Conservation (phyloP, 1,284 basidiomycete species). For the Cryptococcus floricola region DNA sequence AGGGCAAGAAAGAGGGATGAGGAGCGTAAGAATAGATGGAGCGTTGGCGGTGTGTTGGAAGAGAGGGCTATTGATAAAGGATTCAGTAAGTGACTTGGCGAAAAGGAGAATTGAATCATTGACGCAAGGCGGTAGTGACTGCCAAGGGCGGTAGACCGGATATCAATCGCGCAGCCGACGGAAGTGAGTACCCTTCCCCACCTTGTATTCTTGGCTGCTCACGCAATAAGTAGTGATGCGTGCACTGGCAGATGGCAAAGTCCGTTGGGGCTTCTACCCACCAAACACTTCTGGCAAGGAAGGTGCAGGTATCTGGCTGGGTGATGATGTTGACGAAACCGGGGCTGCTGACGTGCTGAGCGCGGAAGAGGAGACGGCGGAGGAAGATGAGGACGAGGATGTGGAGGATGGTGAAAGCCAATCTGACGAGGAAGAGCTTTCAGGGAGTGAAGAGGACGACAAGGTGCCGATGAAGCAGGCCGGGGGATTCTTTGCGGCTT, state of each 20-base stretch:
- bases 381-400: conserved; percentile 23
- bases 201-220: background rate
- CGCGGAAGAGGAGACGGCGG: conserved; percentile 13
- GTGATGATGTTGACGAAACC: conserved; percentile 23
- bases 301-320: conserved; percentile 61
- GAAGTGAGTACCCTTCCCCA: conserved; percentile 56
- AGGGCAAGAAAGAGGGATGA: conserved; percentile 56
- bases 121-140: conserved; percentile 54
- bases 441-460: conserved; percentile 17
- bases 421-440: conserved; percentile 11
- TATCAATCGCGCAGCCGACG: conserved; percentile 79
- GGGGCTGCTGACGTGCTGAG: background rate
- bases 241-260: conserved; percentile 68
- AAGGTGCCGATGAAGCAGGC: conserved; percentile 23
- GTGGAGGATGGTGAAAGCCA: conserved; percentile 30
- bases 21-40: conserved; percentile 60
- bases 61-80: conserved; percentile 71
- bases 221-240: conserved; percentile 61
- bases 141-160: conserved; percentile 85
- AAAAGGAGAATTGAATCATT: background rate
- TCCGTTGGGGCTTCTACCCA: conserved; percentile 83
- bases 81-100: conserved; percentile 50
- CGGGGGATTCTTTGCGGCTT: conserved; percentile 43
- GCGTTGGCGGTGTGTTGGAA: conserved; percentile 64
- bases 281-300: conserved; percentile 45